Evolutionary conservation across 2,329 filamentous ascomycete species (phyloP), one percentile per base, ranked within the genome.

Genomic region (Cordyceps sp.): DNA sequence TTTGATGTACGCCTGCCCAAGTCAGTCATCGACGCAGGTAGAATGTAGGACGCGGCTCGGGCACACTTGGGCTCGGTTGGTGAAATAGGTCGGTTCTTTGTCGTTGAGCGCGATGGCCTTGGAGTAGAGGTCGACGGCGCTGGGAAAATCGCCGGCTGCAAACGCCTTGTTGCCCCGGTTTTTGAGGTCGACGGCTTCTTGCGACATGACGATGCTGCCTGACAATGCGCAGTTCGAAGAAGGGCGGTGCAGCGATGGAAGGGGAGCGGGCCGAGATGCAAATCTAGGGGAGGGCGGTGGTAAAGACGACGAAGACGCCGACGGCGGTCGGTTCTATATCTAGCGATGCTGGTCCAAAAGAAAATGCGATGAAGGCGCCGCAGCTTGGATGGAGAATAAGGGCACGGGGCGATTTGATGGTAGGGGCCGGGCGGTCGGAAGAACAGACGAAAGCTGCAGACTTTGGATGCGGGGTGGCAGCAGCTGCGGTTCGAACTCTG

Each of bases 81-180:
- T 85, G 60, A 75, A 96, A 61, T 86, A 96, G 0, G 86, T 80
- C 6, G 86, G 81, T 48, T 96, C 80, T 44, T 79, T 66, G 49
- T 78, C 72, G 57, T 93, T 77, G 43, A 82, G 59, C 37, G 80
- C 76, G 50, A 98, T 96, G 18, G 88, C 88, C 57, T 92, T 71
- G 34, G 73, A 74, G 57, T 98, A 98, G 43, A 76, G 73, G 2
- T 86, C 76, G 40, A 93, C 68, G 7, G 90, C 90, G 4, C 67
- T 61, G 10, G 69, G 71, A 80, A 82, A 98, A 62, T 96, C 80
- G 48, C 93, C 84, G 21, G 74, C 65, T 35, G 76, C 73, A 58
- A 96, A 96, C 33, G 85, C 85, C 49, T 86, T 81, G 59, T 98
- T 98, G 53, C 90, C 90, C 57, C 92, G 71, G 56, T 92, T 79